Evolutionary conservation across 2,329 filamentous ascomycete genomes (phyloP), one percentile per base, ranked within the genome.

Genomic region (Parastagonospora avenae): DNA sequence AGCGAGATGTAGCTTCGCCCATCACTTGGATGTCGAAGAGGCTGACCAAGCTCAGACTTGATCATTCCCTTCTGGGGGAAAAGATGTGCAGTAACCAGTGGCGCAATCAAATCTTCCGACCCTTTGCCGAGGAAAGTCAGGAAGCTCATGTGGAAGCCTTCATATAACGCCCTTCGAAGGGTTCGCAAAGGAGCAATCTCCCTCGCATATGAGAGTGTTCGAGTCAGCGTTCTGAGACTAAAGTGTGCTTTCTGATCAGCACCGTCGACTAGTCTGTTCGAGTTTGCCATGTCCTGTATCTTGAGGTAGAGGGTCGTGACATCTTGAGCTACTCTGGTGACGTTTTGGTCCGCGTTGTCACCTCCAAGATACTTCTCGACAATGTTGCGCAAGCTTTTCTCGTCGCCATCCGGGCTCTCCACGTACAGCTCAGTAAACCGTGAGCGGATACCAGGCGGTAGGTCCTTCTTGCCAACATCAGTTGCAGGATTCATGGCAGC

Each of bases 401-500:
- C 76, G 55, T 96, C 90, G 51, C 82, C 85, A 69, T 99, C 94
- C 0, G 94, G 93, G 60, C 91, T 94, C 47, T 91, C 86, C 19
- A 99, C 92, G 69, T 96, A 99, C 16, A 99, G 81, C 73, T 99
- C 94, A 0, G 94, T 97, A 68, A 99, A 99, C 42, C 92, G 85
- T 8, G 92, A 96, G 48, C 93, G 83, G 37, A 97, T 85, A 1
- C 93, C 92, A 47, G 90, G 86, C 0, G 93, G 92, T 12, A 99
- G 79, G 72, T 99, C 94, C 48, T 93, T 88, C 76, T 99, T 99
- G 54, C 95, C 94, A 48, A 97, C 87, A 77, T 99, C 94, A 2
- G 94, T 99, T 4, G 94, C 94, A 28, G 94, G 94, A 67, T 99
- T 99, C 94, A 99, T 99, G 27, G 95, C 94, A 44, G 91, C 95